These are phyloP conservation scores for Colletotrichum sp. DNA, from an alignment of 2,329 filamentous ascomycete species.

Conservation along the genomic window DNA sequence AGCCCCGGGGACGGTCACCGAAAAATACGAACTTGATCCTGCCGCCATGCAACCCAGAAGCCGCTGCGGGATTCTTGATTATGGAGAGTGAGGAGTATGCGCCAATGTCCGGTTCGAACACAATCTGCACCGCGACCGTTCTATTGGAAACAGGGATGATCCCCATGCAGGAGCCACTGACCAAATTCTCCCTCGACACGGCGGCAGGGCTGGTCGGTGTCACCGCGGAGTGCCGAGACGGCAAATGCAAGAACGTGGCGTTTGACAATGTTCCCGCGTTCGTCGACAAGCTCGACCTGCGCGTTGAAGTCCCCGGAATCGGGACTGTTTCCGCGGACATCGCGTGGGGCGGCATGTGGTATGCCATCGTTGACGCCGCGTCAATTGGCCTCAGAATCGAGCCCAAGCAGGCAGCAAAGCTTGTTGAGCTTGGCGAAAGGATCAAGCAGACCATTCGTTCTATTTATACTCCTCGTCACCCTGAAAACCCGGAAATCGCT, in stretches of 20 bases:
- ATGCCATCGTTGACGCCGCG: constrained; percentile 43
- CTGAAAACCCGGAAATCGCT: constrained; percentile 43
- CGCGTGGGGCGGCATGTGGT: constrained; percentile 52
- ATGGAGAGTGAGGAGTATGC: constrained; percentile 25
- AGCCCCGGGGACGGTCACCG: constrained; percentile 41
- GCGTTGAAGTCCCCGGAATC: constrained; percentile 43
- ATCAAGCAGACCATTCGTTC: constrained; percentile 44
- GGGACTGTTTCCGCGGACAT: constrained; percentile 45
- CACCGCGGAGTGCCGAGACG: constrained; percentile 41
- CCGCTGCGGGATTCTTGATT: constrained; percentile 46
- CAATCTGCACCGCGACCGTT: constrained; percentile 46
- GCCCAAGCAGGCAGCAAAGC: constrained; percentile 32
- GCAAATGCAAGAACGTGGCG: constrained; percentile 47
- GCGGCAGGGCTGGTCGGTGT: constrained; percentile 44
- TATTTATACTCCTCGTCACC: constrained; percentile 42
- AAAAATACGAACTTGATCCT: constrained; percentile 41
- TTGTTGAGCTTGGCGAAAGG: constrained; percentile 46
- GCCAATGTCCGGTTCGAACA: constrained; percentile 45
- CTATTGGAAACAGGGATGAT: constrained; percentile 51
- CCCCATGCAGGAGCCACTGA: constrained; percentile 44
- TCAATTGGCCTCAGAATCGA: constrained; percentile 39
- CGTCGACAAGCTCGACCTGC: constrained; percentile 41
- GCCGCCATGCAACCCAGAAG: constrained; percentile 42
- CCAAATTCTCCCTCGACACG: constrained; percentile 39
- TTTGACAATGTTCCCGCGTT: constrained; percentile 52